These are phyloP conservation scores for Myriosclerotinia scirpicola DNA, from an alignment of 2,329 filamentous ascomycete genomes.

Conservation along the genomic window DNA sequence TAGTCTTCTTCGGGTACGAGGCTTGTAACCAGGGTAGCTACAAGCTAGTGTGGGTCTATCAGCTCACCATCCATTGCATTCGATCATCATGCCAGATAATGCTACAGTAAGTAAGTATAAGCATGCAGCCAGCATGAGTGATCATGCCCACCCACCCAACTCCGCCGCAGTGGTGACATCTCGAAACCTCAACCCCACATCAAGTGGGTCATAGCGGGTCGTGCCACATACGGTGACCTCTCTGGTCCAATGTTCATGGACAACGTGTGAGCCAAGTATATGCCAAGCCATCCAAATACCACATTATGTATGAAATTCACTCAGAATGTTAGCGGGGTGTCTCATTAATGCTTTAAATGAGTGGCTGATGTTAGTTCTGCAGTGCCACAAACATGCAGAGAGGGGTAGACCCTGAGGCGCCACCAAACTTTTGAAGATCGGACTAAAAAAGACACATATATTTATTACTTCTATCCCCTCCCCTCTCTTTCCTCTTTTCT, in stretches of 20 bases:
- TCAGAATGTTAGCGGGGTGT: constrained; percentile 8
- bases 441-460: constrained; percentile 17
- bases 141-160: neutral
- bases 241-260: constrained; percentile 15
- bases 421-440: neutral
- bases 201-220: constrained; percentile 9
- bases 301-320: neutral
- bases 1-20: neutral
- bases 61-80: neutral
- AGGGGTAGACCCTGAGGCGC: constrained; percentile 18
- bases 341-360: constrained; percentile 1
- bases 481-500: neutral
- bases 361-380: constrained; percentile 12
- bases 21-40: constrained; percentile 8
- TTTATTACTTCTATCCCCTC: neutral
- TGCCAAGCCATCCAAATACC: constrained; percentile 8
- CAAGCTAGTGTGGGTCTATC: constrained; percentile 8
- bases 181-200: constrained; percentile 8
- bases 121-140: too few relatives aligned
- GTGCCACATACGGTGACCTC: constrained; percentile 1
- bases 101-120: too few relatives aligned
- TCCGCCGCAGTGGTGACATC: neutral
- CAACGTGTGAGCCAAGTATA: constrained; percentile 20
- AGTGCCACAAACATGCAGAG: constrained; percentile 3
- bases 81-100: constrained; percentile 4